A percentile compares a stretch with the other conserved stretches of the same genome.
Evolutionary conservation across 177 flowering plant genomes (phyloP).

Genomic region (Vitis hybrid): DNA sequence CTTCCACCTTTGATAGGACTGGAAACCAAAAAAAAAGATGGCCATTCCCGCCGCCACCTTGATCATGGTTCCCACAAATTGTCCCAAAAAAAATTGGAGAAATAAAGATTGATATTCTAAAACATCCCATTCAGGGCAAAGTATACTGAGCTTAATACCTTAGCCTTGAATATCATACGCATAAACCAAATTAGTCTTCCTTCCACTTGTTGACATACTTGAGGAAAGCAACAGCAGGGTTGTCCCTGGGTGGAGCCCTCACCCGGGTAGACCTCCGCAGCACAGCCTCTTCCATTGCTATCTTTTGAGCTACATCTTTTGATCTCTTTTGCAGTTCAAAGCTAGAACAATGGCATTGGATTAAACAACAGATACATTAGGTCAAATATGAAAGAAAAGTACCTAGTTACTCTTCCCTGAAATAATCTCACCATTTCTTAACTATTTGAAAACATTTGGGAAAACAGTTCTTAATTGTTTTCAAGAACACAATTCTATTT

Average conservation of each 20-base stretch:
- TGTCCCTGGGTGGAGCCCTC: slow-evolving; percentile 70
- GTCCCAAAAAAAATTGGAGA: neutral
- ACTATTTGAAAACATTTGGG: neutral
- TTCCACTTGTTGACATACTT: slow-evolving; percentile 87
- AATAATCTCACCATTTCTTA: too few relatives aligned
- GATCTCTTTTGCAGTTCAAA: slow-evolving; percentile 59
- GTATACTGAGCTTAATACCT: neutral
- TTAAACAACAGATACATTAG: neutral
- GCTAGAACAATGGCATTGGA: slow-evolving; percentile 37
- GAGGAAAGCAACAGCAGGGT: slow-evolving; percentile 67
- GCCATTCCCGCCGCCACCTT: neutral
- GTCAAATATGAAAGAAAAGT: neutral
- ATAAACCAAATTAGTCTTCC: slow-evolving; percentile 30
- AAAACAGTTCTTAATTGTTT: too few relatives aligned
- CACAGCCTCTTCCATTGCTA: slow-evolving; percentile 62
- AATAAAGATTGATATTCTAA: neutral
- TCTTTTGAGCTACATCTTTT: slow-evolving; percentile 43
- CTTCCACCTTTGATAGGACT: neutral
- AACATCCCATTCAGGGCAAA: neutral
- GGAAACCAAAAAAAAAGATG: neutral
- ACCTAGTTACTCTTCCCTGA: too few relatives aligned
- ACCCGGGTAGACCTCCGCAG: slow-evolving; percentile 83
- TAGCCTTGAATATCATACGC: slow-evolving; percentile 1
- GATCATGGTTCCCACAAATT: neutral
- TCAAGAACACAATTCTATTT: too few relatives aligned